Evolutionary conservation across 768 basidiomycete genomes (phyloP), one percentile per base, ranked within the genome.

Genomic region (Serendipita indica): DNA sequence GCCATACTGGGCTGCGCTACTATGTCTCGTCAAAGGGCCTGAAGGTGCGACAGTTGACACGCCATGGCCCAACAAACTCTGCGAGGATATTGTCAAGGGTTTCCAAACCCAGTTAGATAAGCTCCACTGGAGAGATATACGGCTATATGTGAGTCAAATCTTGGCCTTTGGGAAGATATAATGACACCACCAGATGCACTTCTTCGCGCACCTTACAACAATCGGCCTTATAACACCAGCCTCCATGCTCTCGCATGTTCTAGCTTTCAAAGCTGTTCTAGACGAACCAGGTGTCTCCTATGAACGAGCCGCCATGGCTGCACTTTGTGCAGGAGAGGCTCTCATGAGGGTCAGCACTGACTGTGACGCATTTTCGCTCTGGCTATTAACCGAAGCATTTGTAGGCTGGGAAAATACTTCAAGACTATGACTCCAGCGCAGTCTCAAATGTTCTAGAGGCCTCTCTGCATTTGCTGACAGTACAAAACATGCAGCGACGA

Each of bases 71-170:
- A 78, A 78, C 57, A 79, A 83, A 43, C 75, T 93, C 14, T 71
- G 94, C 18, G 86, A 92, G 63, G 91, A 98, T 66, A 84, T 92
- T 60, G 86, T 86, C 80, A 88, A 86, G 70, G 86, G 86, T 2
- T 96, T 97, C 68, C 88, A 91, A 65, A 77, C 80, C 2, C 89
- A 83, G 67, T 74, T 97, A 20, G 92, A 96, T 71, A 87, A 87
- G 62, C 72, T 91, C 27, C 81, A 86, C 58, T 97, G 93, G 94
- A 77, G 89, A 65, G 88, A 93, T 64, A 83, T 86, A 41, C 80
- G 93, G 61, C 75, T 92, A 67, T 86, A 85, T 63, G 92, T 94
- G 67, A 71, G 89, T 73, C 14, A 60, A 30, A 7, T 57, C 25
- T 59, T 45, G 61, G 20, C 39, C 39, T 57, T 4, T 60, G 39